Evolutionary conservation across 306 rosid genomes (phyloP), one percentile per base, ranked within the genome.

Genomic region (Vigna nakashimae): DNA sequence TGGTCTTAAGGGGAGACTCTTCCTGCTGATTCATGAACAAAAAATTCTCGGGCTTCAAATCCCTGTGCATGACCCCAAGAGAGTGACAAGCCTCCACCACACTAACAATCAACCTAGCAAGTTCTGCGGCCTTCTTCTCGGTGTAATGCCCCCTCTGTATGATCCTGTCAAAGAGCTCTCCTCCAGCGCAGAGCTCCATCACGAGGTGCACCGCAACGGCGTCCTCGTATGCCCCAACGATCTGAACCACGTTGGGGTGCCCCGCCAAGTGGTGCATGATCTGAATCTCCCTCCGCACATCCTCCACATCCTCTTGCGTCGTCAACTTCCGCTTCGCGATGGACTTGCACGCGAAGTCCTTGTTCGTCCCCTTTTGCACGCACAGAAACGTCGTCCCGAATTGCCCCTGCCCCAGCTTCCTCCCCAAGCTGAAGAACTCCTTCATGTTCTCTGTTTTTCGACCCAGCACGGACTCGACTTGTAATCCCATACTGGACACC

Each of bases 261-360:
- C 98, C 99, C 1, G 90, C 93, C 80, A 95, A 76, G 70, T 92
- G 99, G 68, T 95, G 99, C 99, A 95, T 92, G 81, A 95, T 92
- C 87, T 83, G 92, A 83, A 95, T 95, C 86, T 95, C 99, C 86
- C 98, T 91, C 68, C 96, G 82, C 6, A 95, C 93, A 81, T 95
- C 99, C 50, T 95, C 96, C 46, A 95, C 93, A 72, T 95, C 99
- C 72, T 91, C 99, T n/a, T 88, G 85, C 2, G 91, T 87, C 16
- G 91, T 86, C 87, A 95, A 55, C 65, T 90, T 95, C 79, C 98
- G 83, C 90, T 92, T 95, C 6, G 93, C 90, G 52, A 95, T 95
- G 0, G 99, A 83, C 74, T 95, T 95, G 79, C 99, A 95, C 7
- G 99, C 98, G 52, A 79, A 89, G 16, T 91, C 92, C 18, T 79